Evolutionary conservation across 2,329 filamentous ascomycete genomes (phyloP).

Genomic region (Fusarium vanettenii): DNA sequence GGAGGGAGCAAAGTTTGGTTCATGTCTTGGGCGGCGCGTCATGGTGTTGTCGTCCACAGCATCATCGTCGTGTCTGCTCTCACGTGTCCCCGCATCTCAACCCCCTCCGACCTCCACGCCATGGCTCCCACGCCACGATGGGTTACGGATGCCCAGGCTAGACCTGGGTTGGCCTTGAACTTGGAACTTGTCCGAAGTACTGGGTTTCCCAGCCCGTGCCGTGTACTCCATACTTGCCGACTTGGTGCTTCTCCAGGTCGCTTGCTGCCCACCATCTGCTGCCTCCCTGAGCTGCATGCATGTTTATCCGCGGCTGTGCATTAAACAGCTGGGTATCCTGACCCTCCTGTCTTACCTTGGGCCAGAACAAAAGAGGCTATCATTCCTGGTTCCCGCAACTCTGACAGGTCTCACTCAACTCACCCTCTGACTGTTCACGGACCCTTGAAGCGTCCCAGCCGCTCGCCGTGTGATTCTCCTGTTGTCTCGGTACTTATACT

Average conservation of each 20-base stretch:
- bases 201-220: conserved; percentile 13
- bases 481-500: conserved; percentile 24
- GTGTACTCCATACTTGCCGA: conserved; percentile 25
- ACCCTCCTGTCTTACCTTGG: conserved; percentile 43
- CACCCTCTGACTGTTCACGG: conserved; percentile 28
- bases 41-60: conserved; percentile 39
- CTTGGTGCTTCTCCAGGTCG: conserved; percentile 14
- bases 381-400: conserved; percentile 31
- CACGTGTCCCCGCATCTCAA: conserved; percentile 46
- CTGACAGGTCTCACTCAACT: conserved; percentile 30
- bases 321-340: conserved; percentile 38
- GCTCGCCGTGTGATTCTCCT: conserved; percentile 28
- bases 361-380: conserved; percentile 33
- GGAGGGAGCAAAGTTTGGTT: conserved; percentile 22
- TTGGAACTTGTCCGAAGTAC: conserved; percentile 34
- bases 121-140: conserved; percentile 39
- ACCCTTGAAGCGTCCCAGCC: conserved; percentile 23
- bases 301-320: conserved; percentile 45
- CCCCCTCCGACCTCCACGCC: conserved; percentile 41
- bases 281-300: conserved; percentile 38
- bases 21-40: conserved; percentile 33
- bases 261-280: conserved; percentile 39
- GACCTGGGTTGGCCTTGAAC: conserved; percentile 34
- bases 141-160: conserved; percentile 38
- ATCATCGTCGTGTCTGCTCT: conserved; percentile 39